Evolutionary conservation across 371 early-diverging fungal species (phyloP), one percentile per base, ranked within the genome.

Genomic region (Actinomortierella wolfii): DNA sequence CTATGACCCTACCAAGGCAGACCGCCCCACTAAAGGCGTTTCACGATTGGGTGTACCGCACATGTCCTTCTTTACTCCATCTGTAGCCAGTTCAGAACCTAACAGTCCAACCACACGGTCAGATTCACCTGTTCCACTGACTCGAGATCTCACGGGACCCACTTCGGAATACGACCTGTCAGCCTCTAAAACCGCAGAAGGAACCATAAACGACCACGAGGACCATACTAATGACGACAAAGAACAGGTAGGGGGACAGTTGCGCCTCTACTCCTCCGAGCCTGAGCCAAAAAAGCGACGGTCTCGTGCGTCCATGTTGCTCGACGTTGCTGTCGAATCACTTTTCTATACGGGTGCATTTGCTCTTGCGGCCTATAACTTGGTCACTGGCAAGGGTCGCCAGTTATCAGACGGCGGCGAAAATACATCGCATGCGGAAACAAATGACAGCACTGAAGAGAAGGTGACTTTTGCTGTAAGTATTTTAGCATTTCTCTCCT

Each of bases 311-410:
- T 64, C 75, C 0, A 57, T 59, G 13, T 44, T 75, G 8, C 42
- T 75, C n/a, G 69, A 67, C n/a, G 75, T 65, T 39, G 75, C 69
- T 1, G 47, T 75, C 42, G 75, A 75, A 40, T 68, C 75, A 9
- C 69, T 75, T n/a, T 68, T 75, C 52, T 64, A 68, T 48, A 75
- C 75, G 2, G 59, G 75, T 48, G 75, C 75, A 1, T 64, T 75
- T 18, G 75, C 75, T 8, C 48, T 75, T 21, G 64, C 75, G 21
- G 75, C 75, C 25, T 75, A 75, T 45, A 59, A 75, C 25, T 40
- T 75, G 18, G 52, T 67, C 28, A 75, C 68, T 6, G 75, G 75
- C 34, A 63, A 58, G 40, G 75, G 75, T 5, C 54, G 52, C 20
- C 62, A 56, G 21, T 48, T 43, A 4, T 28, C n/a, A 7, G n/a